These are phyloP conservation scores for Nemania sp. DNA, from an alignment of 2,329 filamentous ascomycete genomes.

Conservation along the genomic window DNA sequence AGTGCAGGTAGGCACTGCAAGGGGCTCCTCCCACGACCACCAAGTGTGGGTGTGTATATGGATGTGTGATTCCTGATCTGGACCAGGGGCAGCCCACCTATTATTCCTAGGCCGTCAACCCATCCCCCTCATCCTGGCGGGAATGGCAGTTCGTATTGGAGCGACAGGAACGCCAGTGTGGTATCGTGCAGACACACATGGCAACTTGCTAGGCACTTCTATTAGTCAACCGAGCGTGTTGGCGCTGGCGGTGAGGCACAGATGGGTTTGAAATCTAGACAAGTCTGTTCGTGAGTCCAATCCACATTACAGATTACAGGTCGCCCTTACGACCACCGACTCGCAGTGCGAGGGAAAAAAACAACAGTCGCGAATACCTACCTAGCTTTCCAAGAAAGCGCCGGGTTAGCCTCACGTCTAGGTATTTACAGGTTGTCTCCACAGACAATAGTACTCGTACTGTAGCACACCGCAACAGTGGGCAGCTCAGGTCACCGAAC, in stretches of 20 bases:
- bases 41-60: background rate
- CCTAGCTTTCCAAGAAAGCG: conserved; percentile 7
- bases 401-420: background rate
- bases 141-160: conserved; percentile 40
- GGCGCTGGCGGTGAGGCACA: conserved; percentile 27
- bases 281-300: conserved; percentile 3
- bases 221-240: conserved; percentile 15
- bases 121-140: conserved; percentile 31
- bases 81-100: conserved; percentile 31
- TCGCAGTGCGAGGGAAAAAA: conserved; percentile 28
- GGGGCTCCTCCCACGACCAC: background rate
- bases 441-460: conserved; percentile 13
- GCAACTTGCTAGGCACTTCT: conserved; percentile 16
- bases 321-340: conserved; percentile 22
- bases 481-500: conserved; percentile 29
- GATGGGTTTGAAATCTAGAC: conserved; percentile 9
- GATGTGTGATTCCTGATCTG: conserved; percentile 30
- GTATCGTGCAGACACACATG: conserved; percentile 29
- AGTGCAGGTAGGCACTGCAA: conserved; percentile 18
- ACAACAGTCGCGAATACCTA: too few relatives aligned
- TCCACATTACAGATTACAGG: background rate
- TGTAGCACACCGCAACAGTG: conserved; percentile 37
- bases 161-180: conserved; percentile 31
- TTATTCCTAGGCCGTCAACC: conserved; percentile 28
- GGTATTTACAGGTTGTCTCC: conserved; percentile 23